These are phyloP conservation scores for Monilinia vaccinii-corymbosi DNA, from an alignment of 2,329 filamentous ascomycete genomes.

Conservation along the genomic window DNA sequence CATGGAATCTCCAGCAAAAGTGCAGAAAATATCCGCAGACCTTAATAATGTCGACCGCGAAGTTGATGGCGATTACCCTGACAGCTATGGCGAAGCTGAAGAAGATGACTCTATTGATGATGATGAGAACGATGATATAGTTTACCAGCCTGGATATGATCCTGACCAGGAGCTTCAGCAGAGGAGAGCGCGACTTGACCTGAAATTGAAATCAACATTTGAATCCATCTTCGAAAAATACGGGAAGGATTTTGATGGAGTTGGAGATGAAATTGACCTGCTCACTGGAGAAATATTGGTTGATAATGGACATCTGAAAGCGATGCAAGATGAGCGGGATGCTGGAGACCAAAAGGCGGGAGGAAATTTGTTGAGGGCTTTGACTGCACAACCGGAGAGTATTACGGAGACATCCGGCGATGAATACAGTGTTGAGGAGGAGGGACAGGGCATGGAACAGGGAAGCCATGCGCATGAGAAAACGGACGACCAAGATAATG, in stretches of 20 bases:
- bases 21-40: conserved; percentile 43
- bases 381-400: conserved; percentile 26
- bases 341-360: conserved; percentile 28
- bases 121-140: conserved; percentile 12
- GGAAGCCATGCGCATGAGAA: conserved; percentile 16
- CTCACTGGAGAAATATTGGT: conserved; percentile 74
- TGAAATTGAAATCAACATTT: conserved; percentile 71
- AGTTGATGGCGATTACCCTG: conserved; percentile 14
- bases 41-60: conserved; percentile 13
- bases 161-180: conserved; percentile 49
- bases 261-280: conserved; percentile 86
- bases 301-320: conserved; percentile 74
- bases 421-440: conserved; percentile 26
- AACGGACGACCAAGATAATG: conserved; percentile 20
- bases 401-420: conserved; percentile 17
- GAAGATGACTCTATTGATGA: conserved; percentile 10
- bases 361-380: conserved; percentile 20
- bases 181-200: conserved; percentile 57
- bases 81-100: conserved; percentile 12
- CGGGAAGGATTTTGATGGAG: conserved; percentile 67
- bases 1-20: conserved; percentile 54
- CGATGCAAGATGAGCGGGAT: conserved; percentile 51
- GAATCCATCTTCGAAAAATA: conserved; percentile 89
- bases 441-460: conserved; percentile 18
- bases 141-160: conserved; percentile 34